Evolutionary conservation across 805 yeast species (phyloP), one percentile per base, ranked within the genome.

Genomic region (Starmerella floris): DNA sequence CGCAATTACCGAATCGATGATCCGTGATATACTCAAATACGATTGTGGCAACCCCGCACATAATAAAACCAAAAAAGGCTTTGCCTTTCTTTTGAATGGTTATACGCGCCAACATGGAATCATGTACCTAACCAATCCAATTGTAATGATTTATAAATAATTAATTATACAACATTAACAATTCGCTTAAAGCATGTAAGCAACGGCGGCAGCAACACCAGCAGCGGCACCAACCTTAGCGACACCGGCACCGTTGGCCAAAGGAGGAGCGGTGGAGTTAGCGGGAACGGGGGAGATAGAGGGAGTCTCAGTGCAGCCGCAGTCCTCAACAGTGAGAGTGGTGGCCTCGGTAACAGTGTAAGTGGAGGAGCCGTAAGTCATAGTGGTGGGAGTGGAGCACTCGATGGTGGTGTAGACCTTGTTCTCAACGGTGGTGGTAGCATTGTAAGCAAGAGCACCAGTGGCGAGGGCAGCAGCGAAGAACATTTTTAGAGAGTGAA

Each of bases 231-330:
- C 53, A 27, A 51, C 49, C 45, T 46, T 42, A 40, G 35, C 53
- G 26, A 41, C 48, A 25, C 30, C 48, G 34, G 48, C 53, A 26
- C 51, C 51, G 50, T 51, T 50, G 28, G 42, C 48, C 25, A 51
- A 42, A 25, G 43, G 49, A 11, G 54, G 50, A 23, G 37, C 48
- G 46, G 43, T 39, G 35, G 46, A 40, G 37, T 27, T 31, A 37
- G 63, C 62, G 57, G 69, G 72, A 19, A 39, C 37, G 22, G 44
- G 41, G 23, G 64, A 62, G 23, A 8, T 34, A 17, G 40, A 26
- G 61, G 83, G 76, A 47, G 83, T 73, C 55, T 62, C 75, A 46
- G 83, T 75, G 74, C 73, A 70, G 58, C 83, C 74, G 63, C 63
- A 62, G 70, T 69, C 71, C 72, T 74, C 74, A 60, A 74, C 69